A percentile compares a stretch with the other conserved stretches of the same genome.
Evolutionary conservation across 208 protist species (phyloP).

Genomic region (Crithidia mellificae): DNA sequence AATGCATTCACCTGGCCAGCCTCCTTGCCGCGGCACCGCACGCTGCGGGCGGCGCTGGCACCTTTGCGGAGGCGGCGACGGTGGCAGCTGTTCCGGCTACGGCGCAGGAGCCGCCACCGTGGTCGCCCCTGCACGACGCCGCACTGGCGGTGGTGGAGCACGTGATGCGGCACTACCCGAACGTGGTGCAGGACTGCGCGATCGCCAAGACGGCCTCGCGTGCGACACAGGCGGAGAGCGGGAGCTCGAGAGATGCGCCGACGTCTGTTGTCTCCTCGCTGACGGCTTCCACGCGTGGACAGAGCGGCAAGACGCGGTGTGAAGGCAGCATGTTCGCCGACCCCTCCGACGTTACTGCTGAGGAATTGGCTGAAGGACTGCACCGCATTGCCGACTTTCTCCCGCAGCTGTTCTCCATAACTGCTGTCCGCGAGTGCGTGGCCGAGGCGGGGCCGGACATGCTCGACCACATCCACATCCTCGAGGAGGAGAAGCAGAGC

Average conservation of each 20-base stretch:
- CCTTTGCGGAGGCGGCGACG: too few relatives aligned
- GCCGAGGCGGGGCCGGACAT: constrained; percentile 14
- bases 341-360: neutral
- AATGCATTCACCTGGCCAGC: constrained; percentile 24
- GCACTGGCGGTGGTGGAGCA: constrained; percentile 25
- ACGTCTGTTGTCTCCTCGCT: neutral
- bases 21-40: constrained; percentile 3
- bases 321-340: neutral
- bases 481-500: constrained; percentile 29
- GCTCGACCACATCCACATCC: constrained; percentile 18
- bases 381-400: constrained; percentile 21
- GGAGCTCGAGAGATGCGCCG: too few relatives aligned
- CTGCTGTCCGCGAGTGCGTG: constrained; percentile 1
- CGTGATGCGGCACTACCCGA: constrained; percentile 18
- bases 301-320: neutral
- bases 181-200: constrained; percentile 3
- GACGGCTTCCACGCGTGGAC: neutral
- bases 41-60: neutral
- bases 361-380: constrained; percentile 12
- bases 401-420: constrained; percentile 15
- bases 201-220: neutral
- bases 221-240: neutral
- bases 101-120: neutral
- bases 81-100: neutral
- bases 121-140: constrained; percentile 16